phyloP scores from a whole-genome alignment of 2,329 filamentous ascomycete species.

The Lasiodiplodia gonubiensis region DNA sequence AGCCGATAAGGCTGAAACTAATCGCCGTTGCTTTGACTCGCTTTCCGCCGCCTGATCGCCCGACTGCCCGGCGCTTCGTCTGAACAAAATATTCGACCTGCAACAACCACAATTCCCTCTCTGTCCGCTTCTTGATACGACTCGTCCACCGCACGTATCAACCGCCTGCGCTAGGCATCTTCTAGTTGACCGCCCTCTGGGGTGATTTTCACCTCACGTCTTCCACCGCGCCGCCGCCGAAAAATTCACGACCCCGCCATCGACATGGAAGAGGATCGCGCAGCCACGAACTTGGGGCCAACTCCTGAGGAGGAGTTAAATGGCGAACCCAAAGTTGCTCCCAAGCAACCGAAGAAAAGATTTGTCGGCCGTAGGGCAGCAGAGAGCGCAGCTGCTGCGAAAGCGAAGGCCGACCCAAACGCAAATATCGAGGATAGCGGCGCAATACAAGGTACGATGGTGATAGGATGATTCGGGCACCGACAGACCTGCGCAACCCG shows the following conservation, averaged over 20 bases:
- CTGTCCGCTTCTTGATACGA: no score
- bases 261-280: conserved; percentile 77
- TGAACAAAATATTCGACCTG: conserved; percentile 4
- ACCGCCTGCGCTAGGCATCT: background rate
- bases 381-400: conserved; percentile 60
- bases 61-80: no score
- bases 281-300: conserved; percentile 71
- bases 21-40: conserved; percentile 24
- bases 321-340: conserved; percentile 53
- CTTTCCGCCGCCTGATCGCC: conserved; percentile 18
- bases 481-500: background rate
- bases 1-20: conserved; percentile 26
- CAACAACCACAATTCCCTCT: background rate
- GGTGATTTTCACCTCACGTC: background rate
- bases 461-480: background rate
- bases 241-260: conserved; percentile 16
- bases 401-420: conserved; percentile 41
- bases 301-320: conserved; percentile 66
- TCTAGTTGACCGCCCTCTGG: background rate
- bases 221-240: background rate
- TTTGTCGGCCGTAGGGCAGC: conserved; percentile 85
- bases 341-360: conserved; percentile 83
- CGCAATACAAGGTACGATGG: conserved; percentile 67
- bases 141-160: background rate
- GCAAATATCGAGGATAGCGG: conserved; percentile 65